Base-by-base conservation (phyloP, 345 rosid genomes). In the Aquilaria malaccensis region DNA sequence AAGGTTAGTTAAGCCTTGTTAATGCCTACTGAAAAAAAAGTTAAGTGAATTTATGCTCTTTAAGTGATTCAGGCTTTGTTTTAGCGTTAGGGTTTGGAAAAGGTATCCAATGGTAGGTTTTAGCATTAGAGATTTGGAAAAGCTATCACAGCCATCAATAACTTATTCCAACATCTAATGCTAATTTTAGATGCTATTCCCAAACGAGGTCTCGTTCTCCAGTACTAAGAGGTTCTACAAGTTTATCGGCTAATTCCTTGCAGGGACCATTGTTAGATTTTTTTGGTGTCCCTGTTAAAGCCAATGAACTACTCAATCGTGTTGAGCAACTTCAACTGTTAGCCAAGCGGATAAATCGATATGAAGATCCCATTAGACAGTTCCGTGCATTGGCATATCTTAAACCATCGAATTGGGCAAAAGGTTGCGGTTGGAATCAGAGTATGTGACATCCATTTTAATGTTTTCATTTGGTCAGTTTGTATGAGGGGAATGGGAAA, bases 401-500 rank as follows among this genome's bases (percentile, higher is more conserved):
- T 60, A 95, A 91, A 81, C 96, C 97, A 73, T 88, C 99, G 12
- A 95, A 91, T 66, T 95, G 99, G 99, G 86, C 99, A 52, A 95
- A 95, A 82, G 99, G 99, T 59, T 95, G 99, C 61, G 98, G 99
- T 47, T 95, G 99, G 99, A 91, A 91, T 77, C 96, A 86, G 75
- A 74, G 99, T 91, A 82, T 58, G 91, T 77, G 45, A 22, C 48
- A 66, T 37, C 49, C 50, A 47, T n/a, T 33, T 58, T 22, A 47
- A 13, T 61, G 12, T 46, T 65, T n/a, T 48, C 33, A 15, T 58
- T 37, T 50, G 32, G 9, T 31, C 29, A 4, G 62, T 48, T 4
- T 50, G 13, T 33, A 13, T 33, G 41, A 45, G 45, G 12, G 22
- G n/a, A 58, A 46, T 14, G 10, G 0, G 41, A 37, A 7, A 54